Evolutionary conservation across 331 rosid species (phyloP).

Genomic region (Acacia pycnantha): DNA sequence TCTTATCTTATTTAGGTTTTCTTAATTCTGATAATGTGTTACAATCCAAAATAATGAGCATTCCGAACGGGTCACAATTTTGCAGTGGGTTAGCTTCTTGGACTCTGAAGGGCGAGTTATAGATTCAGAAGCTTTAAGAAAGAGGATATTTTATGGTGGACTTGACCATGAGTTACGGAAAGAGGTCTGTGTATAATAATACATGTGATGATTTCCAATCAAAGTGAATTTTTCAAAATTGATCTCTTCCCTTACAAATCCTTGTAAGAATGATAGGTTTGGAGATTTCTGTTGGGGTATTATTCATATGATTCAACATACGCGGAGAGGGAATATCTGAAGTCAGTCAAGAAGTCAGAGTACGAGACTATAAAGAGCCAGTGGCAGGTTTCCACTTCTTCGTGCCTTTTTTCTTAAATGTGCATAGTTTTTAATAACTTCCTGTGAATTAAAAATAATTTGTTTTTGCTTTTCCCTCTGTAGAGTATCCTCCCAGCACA

Average conservation of each 20-base stretch:
- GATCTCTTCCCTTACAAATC: constrained; percentile 25
- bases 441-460: constrained; percentile 1
- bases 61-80: constrained; percentile 17
- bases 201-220: constrained; percentile 8
- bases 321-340: constrained; percentile 91
- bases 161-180: constrained; percentile 75
- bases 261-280: constrained; percentile 55
- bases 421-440: not conserved
- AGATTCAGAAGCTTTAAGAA: constrained; percentile 74
- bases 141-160: constrained; percentile 96
- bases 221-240: constrained; percentile 10
- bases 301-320: constrained; percentile 80
- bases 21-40: not conserved
- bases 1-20: not conserved
- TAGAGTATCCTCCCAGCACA: constrained; percentile 83
- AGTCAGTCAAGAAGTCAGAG: constrained; percentile 72
- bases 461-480: constrained; percentile 31
- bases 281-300: constrained; percentile 92
- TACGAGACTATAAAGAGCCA: constrained; percentile 81
- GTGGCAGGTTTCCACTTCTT: constrained; percentile 80
- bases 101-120: constrained; percentile 88
- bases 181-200: constrained; percentile 56
- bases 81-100: constrained; percentile 81
- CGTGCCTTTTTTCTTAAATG: not conserved
- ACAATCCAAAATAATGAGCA: not conserved